Base-by-base conservation (phyloP, 805 yeast genomes). In the Wickerhamiella musiphila region DNA sequence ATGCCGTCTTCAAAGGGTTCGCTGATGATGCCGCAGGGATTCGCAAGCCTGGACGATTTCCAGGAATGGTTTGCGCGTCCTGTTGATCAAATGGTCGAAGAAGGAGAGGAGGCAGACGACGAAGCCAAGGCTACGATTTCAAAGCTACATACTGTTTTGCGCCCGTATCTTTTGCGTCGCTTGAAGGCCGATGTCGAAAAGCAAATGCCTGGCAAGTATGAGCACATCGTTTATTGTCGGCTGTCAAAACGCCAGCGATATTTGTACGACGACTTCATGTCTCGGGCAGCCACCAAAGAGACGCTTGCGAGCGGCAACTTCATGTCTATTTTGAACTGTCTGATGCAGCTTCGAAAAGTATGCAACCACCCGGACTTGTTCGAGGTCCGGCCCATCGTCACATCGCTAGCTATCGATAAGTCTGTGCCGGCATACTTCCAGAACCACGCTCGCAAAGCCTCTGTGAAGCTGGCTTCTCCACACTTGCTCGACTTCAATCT, bases 51-150 rank as follows among this genome's bases (percentile, higher is more conserved):
- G 37, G 90, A 81, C 41, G 94, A 90, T 47, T 90, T 90, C 53
- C 98, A 90, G 47, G 92, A 79, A 42, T 90, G 98, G 99, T 90
- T 90, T 54, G 94, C 95, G n/a, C 70, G 74, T 38, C 98, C 99
- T 0, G 95, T 90, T 4, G 96, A 90, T 51, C 78, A 71, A 43
- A 71, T 90, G 38, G 73, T 90, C 33, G 95, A 90, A 52, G 76
- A 71, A 36, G 79, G 76, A 19, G 68, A 74, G 44, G 79, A 74
- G 47, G 47, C 32, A 6, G 60, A 56, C 26, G 65, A 60, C 13
- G 96, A 90, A 46, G 82, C 96, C 0, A 68, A 68, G 38, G 70
- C 72, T 39, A 84, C 95, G 0, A 93, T 90, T 19, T 61, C 78
- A 9, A 78, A 92, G 48, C 62, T 90, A 34, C 99, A 90, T 55